Conservation (phyloP, 2,329 filamentous ascomycete species). For the Nigrospora sphaerica region DNA sequence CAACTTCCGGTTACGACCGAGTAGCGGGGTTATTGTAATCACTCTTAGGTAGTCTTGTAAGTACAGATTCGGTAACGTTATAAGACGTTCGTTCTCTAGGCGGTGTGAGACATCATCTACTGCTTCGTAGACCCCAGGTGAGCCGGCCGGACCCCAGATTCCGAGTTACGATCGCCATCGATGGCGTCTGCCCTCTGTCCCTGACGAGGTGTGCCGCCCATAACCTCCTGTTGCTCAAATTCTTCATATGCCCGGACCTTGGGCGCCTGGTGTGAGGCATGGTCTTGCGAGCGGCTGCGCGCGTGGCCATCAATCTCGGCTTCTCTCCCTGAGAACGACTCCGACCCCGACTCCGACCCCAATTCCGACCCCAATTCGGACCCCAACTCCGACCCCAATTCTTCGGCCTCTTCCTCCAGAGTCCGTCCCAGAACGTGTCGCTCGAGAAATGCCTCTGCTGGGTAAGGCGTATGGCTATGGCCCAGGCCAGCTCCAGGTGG, state of each 20-base stretch:
- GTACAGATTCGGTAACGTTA: no score
- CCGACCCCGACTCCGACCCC: neutral
- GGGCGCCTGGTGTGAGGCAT: conserved; percentile 2
- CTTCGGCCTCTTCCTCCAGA: conserved; percentile 25
- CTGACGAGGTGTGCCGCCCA: neutral
- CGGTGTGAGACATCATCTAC: no score
- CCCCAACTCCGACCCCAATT: neutral
- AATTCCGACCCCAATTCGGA: neutral
- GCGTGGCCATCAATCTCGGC: neutral
- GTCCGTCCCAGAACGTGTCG: conserved; percentile 29
- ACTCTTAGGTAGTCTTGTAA: no score
- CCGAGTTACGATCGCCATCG: neutral
- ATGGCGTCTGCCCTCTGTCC: neutral
- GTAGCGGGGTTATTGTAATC: no score
- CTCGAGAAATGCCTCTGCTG: conserved; percentile 16
- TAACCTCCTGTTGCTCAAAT: conserved; percentile 5
- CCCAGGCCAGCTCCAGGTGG: conserved; percentile 10
- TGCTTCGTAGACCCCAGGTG: no score
- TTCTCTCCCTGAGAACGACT: neutral
- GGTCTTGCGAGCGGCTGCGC: neutral
- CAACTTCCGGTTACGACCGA: no score
- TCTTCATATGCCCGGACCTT: conserved; percentile 11
- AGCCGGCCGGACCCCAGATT: no score
- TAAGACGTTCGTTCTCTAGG: no score
- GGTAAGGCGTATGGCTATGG: conserved; percentile 11